Evolutionary conservation across 2,329 filamentous ascomycete species (phyloP).

Genomic region (Fusarium verrucosum): DNA sequence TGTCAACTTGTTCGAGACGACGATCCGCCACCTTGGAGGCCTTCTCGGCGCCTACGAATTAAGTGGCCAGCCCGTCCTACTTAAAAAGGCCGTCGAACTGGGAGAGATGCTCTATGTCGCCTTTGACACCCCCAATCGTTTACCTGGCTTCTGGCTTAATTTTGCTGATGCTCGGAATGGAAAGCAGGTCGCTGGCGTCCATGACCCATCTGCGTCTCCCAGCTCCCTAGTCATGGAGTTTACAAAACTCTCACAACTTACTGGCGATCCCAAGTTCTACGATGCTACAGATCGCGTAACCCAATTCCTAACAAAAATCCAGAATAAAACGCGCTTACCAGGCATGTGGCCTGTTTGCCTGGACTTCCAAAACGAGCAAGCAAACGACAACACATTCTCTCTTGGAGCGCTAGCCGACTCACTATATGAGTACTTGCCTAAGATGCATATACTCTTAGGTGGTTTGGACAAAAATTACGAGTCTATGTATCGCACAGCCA

Average conservation of each 20-base stretch:
- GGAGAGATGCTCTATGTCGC: constrained; percentile 64
- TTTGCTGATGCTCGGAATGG: constrained; percentile 55
- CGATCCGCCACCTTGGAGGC: constrained; percentile 63
- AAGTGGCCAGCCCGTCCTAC: constrained; percentile 54
- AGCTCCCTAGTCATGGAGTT: constrained; percentile 81
- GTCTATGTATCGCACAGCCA: constrained; percentile 70
- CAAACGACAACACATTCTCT: constrained; percentile 56
- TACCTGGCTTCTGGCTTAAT: constrained; percentile 59
- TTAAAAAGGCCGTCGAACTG: not conserved
- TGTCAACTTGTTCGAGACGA: constrained; percentile 65
- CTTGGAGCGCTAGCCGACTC: constrained; percentile 66
- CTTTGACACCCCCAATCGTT: constrained; percentile 64
- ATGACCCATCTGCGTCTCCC: constrained; percentile 57
- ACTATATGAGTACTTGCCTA: constrained; percentile 69
- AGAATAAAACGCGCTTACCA: constrained; percentile 74
- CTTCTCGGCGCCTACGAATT: constrained; percentile 62
- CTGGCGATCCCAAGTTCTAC: constrained; percentile 76
- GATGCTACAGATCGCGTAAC: constrained; percentile 80
- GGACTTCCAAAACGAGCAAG: constrained; percentile 66
- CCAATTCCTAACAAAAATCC: constrained; percentile 71
- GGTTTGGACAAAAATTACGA: constrained; percentile 70
- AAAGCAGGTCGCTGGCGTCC: constrained; percentile 60
- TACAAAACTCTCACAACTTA: constrained; percentile 77
- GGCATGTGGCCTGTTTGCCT: constrained; percentile 80
- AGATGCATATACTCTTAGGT: constrained; percentile 72